A percentile compares a stretch with the other conserved stretches of the same genome.
These are phyloP conservation scores for Leptographium flavum DNA, from an alignment of 2,329 filamentous ascomycete species.

Conservation along the genomic window DNA sequence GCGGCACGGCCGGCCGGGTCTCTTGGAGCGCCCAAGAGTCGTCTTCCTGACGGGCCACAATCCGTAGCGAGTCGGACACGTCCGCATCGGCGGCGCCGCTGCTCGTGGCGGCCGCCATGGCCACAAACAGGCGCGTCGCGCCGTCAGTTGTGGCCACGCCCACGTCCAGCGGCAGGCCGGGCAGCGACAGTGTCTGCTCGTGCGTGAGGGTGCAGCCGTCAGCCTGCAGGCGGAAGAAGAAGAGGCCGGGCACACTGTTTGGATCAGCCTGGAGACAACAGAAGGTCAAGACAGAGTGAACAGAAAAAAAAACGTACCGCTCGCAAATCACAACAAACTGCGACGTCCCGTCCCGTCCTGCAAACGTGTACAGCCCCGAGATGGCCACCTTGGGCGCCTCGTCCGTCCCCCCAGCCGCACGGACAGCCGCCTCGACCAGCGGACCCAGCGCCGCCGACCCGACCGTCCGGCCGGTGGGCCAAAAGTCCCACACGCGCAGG, in stretches of 20 bases:
- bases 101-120: not conserved
- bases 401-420: constrained; percentile 9
- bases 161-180: constrained; percentile 44
- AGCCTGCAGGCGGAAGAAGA: constrained; percentile 44
- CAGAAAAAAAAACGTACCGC: constrained; percentile 21
- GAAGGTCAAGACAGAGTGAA: not conserved
- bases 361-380: constrained; percentile 24
- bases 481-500: constrained; percentile 65
- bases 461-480: constrained; percentile 43
- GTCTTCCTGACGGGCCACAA: not conserved
- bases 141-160: constrained; percentile 14
- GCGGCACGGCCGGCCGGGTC: not conserved
- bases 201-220: constrained; percentile 33
- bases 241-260: constrained; percentile 44
- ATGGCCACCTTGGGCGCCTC: constrained; percentile 28
- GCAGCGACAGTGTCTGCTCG: constrained; percentile 35
- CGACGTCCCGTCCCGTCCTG: constrained; percentile 9
- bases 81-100: too few relatives aligned
- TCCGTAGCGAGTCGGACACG: not conserved
- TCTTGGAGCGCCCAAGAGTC: not conserved
- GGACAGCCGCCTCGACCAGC: constrained; percentile 27
- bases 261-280: not conserved
- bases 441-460: constrained; percentile 40
- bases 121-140: constrained; percentile 4
- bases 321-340: constrained; percentile 28